A percentile compares a stretch with the other conserved stretches of the same genome.
Conservation (phyloP, 1,284 basidiomycete species). For the Cutaneotrichosporon mucoides region DNA sequence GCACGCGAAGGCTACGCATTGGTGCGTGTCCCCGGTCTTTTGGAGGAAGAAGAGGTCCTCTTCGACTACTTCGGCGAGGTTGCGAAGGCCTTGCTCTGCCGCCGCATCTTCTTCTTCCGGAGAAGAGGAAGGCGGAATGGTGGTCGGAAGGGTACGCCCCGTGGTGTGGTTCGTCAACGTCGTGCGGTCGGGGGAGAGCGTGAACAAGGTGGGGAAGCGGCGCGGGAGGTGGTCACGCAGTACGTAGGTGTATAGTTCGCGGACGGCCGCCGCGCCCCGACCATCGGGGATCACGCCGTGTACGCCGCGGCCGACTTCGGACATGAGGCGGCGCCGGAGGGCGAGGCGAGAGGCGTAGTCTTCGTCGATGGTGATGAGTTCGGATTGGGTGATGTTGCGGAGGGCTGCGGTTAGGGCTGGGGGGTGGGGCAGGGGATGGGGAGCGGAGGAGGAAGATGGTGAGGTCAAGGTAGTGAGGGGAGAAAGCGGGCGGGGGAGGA, state of each 20-base stretch:
- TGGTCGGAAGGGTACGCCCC: neutral
- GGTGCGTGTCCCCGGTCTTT: constrained; percentile 4
- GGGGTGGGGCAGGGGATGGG: too few relatives aligned
- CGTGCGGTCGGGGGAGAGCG: neutral
- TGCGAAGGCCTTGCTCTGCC: constrained; percentile 1
- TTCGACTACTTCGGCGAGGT: constrained; percentile 14
- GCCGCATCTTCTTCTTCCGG: too few relatives aligned
- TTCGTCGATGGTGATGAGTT: constrained; percentile 15
- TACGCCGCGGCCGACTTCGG: neutral
- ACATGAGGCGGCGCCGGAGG: constrained; percentile 4
- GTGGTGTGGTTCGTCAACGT: constrained; percentile 8
- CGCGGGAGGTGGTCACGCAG: constrained; percentile 6
- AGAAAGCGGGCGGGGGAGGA: too few relatives aligned
- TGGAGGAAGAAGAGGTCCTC: constrained; percentile 17
- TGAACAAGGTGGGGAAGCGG: constrained; percentile 13
- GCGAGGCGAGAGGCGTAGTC: constrained; percentile 7
- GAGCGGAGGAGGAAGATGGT: too few relatives aligned
- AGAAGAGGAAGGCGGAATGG: too few relatives aligned
- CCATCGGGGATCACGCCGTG: constrained; percentile 11
- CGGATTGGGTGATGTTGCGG: constrained; percentile 4
- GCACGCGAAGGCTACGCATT: constrained; percentile 16
- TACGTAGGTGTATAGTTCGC: constrained; percentile 10
- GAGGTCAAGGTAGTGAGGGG: too few relatives aligned
- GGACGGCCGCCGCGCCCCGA: constrained; percentile 7
- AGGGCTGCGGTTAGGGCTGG: too few relatives aligned